Percentiles rank a stretch among this genome's conserved stretches.
Conservation (phyloP, 345 rosid genomes). For the Gossypium australe region DNA sequence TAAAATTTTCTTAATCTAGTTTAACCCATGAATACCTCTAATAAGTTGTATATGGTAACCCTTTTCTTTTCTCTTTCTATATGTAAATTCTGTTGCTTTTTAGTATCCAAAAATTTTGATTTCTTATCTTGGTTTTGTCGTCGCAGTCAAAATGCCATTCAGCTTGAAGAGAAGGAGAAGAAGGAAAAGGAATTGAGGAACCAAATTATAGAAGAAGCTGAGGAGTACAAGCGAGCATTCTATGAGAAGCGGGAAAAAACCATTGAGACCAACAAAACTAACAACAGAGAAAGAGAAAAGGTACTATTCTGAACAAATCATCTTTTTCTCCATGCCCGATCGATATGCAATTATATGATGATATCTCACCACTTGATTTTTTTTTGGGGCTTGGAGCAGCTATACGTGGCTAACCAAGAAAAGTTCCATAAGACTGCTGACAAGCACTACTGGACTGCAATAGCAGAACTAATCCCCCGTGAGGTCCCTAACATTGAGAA, state of each 20-base stretch:
- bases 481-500: conserved; percentile 66
- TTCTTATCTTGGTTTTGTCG: neutral
- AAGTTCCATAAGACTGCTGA: conserved; percentile 61
- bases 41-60: neutral
- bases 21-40: neutral
- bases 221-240: conserved; percentile 46
- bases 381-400: conserved; percentile 30
- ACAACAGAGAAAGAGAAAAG: conserved; percentile 71
- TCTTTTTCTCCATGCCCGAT: neutral
- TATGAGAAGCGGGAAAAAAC: conserved; percentile 58
- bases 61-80: neutral
- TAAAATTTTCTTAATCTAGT: neutral
- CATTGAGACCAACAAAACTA: conserved; percentile 51
- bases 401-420: conserved; percentile 58
- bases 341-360: neutral
- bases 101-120: neutral
- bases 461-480: conserved; percentile 57
- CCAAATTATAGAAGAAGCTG: conserved; percentile 60
- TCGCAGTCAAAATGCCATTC: conserved; percentile 56
- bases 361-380: neutral
- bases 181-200: conserved; percentile 62
- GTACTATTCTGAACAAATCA: conserved; percentile 16
- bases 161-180: conserved; percentile 67
- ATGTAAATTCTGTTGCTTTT: neutral
- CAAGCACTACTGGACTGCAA: conserved; percentile 63